phyloP scores from a whole-genome alignment of 495 filamentous ascomycete genomes.

The Rhypophila decipiens region DNA sequence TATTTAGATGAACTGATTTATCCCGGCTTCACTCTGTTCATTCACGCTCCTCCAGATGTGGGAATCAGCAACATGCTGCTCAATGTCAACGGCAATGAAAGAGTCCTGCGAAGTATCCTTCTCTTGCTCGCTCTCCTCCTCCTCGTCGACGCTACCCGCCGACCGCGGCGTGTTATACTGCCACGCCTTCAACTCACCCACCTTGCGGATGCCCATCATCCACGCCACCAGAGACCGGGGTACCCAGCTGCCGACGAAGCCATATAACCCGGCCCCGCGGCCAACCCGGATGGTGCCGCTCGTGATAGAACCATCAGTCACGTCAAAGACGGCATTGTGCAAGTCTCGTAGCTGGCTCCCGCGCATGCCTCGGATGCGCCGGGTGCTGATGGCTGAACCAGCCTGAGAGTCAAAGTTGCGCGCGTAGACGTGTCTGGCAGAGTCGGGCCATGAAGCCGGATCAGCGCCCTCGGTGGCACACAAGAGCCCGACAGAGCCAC shows the following conservation, averaged over 20 bases:
- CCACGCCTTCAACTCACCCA: conserved; percentile 42
- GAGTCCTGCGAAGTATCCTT: conserved; percentile 9
- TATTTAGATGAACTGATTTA: no score
- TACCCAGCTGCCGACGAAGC: conserved; percentile 79
- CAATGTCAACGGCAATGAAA: conserved; percentile 18
- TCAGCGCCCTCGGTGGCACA: conserved; percentile 47
- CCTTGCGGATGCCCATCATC: conserved; percentile 75
- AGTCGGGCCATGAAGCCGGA: conserved; percentile 58
- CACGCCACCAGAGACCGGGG: conserved; percentile 71
- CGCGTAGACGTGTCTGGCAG: conserved; percentile 46
- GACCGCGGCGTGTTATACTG: conserved; percentile 20
- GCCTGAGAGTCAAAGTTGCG: conserved; percentile 50
- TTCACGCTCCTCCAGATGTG: conserved; percentile 41
- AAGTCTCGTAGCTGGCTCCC: conserved; percentile 69
- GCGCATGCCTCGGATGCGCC: conserved; percentile 40
- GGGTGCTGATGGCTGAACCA: conserved; percentile 34
- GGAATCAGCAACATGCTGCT: conserved; percentile 26
- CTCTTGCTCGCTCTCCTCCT: background rate
- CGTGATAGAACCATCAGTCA: conserved; percentile 49
- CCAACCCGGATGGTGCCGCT: conserved; percentile 64
- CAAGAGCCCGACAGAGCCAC: conserved; percentile 12
- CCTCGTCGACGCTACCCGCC: conserved; percentile 10
- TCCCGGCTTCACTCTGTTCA: no score
- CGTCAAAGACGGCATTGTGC: conserved; percentile 83
- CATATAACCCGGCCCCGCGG: conserved; percentile 72